These are phyloP conservation scores for Boletus calvinii DNA, from an alignment of 1,284 basidiomycete genomes.

Conservation along the genomic window DNA sequence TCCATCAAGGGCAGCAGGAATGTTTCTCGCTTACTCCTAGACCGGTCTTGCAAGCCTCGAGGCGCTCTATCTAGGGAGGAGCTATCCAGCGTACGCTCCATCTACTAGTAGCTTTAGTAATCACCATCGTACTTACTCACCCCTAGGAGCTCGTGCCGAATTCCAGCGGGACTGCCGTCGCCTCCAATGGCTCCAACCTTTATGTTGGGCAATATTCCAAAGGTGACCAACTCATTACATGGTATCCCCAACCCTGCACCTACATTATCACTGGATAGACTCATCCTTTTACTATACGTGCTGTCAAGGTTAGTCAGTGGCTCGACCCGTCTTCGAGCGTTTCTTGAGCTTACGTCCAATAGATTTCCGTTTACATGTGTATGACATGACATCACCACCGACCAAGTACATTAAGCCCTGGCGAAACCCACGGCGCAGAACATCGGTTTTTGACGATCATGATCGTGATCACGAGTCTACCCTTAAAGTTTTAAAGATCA, in stretches of 20 bases:
- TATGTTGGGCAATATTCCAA: slow-evolving; percentile 93
- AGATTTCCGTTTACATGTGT: slow-evolving; percentile 89
- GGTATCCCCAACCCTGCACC: slow-evolving; percentile 9
- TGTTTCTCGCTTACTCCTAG: slow-evolving; percentile 48
- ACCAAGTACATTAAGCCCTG: slow-evolving; percentile 20
- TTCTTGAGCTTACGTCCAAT: slow-evolving; percentile 19
- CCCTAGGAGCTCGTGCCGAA: slow-evolving; percentile 81
- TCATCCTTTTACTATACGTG: slow-evolving; percentile 83
- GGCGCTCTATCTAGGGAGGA: slow-evolving; percentile 51
- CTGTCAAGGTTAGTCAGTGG: slow-evolving; percentile 58
- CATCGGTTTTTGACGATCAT: slow-evolving; percentile 17
- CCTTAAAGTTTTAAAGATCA: slow-evolving; percentile 76
- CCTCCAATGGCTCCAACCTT: slow-evolving; percentile 76
- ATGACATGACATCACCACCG: slow-evolving; percentile 69
- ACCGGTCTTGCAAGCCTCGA: slow-evolving; percentile 40
- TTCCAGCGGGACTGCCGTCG: slow-evolving; percentile 83
- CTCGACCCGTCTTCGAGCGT: not conserved
- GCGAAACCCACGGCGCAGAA: slow-evolving; percentile 17
- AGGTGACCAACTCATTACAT: slow-evolving; percentile 45
- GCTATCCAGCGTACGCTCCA: slow-evolving; percentile 45
- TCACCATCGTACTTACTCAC: slow-evolving; percentile 5
- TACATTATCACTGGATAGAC: slow-evolving; percentile 42
- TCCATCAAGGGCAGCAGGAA: slow-evolving; percentile 40
- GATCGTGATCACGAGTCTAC: slow-evolving; percentile 56
- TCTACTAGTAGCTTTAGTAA: not conserved